Evolutionary conservation across 805 yeast genomes (phyloP).

Genomic region (Tetrapisispora phaffii): DNA sequence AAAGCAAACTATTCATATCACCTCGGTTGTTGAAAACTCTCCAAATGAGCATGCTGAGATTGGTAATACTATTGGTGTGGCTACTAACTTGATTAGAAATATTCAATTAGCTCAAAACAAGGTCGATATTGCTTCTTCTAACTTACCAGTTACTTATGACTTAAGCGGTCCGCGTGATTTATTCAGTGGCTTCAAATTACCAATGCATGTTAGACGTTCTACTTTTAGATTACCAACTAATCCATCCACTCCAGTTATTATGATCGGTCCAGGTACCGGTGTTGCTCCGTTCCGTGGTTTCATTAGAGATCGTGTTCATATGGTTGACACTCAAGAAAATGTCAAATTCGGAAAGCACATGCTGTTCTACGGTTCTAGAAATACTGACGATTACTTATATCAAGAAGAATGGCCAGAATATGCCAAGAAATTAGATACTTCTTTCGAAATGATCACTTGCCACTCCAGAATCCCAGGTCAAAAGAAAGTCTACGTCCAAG

Average conservation of each 20-base stretch:
- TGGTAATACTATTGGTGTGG: constrained; percentile 53
- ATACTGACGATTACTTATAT: constrained; percentile 76
- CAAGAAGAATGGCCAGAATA: constrained; percentile 83
- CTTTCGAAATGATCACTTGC: constrained; percentile 69
- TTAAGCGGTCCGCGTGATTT: constrained; percentile 76
- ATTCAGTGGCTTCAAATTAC: constrained; percentile 45
- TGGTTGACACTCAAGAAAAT: constrained; percentile 32
- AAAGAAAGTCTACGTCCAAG: constrained; percentile 74
- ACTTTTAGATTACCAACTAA: constrained; percentile 88
- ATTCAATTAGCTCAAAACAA: constrained; percentile 53
- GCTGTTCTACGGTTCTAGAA: constrained; percentile 84
- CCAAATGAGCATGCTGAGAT: constrained; percentile 22
- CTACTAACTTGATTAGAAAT: constrained; percentile 77
- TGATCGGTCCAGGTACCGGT: constrained; percentile 98
- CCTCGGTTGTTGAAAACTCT: constrained; percentile 82
- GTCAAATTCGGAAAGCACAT: constrained; percentile 58
- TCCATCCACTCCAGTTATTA: constrained; percentile 71
- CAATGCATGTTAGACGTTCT: constrained; percentile 90
- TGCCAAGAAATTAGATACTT: constrained; percentile 45
- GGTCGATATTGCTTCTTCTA: constrained; percentile 18
- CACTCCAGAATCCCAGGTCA: constrained; percentile 64
- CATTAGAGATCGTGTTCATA: constrained; percentile 71
- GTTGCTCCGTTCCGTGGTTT: constrained; percentile 98
- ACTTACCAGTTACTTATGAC: constrained; percentile 48
- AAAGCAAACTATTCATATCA: constrained; percentile 65